Conservation (phyloP, 2,329 filamentous ascomycete genomes). For the Raffaelea arxii region DNA sequence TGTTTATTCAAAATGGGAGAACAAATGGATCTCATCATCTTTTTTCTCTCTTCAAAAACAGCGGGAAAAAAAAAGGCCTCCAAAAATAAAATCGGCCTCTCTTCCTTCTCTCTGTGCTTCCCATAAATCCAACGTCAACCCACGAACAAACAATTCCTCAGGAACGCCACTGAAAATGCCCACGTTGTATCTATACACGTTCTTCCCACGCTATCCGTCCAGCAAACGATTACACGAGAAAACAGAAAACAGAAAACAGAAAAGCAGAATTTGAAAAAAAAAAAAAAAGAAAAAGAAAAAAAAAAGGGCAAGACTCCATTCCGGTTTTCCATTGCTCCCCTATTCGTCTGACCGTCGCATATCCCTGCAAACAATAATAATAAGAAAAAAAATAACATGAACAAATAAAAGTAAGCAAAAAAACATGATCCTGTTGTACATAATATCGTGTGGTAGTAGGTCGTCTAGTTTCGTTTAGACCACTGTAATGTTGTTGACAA, state of each 20-base stretch:
- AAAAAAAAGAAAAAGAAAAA: not conserved
- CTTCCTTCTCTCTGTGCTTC: not conserved
- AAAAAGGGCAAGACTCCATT: not conserved
- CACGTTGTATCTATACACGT: conserved; percentile 3
- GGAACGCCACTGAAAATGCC: conserved; percentile 4
- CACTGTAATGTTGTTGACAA: no score
- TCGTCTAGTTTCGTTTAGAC: no score
- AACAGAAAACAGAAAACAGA: not conserved
- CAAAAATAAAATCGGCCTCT: no score
- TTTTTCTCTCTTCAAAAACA: no score
- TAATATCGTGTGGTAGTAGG: no score
- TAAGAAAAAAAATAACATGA: conserved; percentile 1
- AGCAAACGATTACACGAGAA: not conserved
- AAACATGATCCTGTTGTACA: not conserved
- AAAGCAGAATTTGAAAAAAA: not conserved
- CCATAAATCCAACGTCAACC: not conserved
- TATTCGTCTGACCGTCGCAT: not conserved
- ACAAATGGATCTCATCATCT: no score
- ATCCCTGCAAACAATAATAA: not conserved
- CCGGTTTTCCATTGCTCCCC: not conserved
- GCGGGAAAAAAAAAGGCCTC: no score
- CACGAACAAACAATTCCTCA: not conserved
- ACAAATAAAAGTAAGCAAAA: not conserved
- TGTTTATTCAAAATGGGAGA: no score
- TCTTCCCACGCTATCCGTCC: not conserved